phyloP scores from a whole-genome alignment of 1,284 basidiomycete genomes.

The Cerrena zonata region DNA sequence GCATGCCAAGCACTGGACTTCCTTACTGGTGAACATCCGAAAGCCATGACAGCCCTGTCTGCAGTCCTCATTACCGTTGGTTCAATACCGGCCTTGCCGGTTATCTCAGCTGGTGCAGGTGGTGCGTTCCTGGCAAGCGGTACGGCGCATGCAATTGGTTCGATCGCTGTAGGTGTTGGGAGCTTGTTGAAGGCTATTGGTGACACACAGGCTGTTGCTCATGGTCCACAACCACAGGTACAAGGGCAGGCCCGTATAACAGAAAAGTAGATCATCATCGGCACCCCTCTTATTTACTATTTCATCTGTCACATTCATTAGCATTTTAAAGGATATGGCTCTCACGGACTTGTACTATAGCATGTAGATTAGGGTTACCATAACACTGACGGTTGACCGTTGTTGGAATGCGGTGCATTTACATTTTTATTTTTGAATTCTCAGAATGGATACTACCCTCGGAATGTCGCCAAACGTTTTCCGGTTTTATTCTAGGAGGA shows the following conservation, averaged over 20 bases:
- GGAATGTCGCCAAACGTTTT: too few species aligned
- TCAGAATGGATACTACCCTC: too few species aligned
- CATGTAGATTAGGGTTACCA: too few species aligned
- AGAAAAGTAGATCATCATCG: neutral
- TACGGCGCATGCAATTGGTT: constrained; percentile 68
- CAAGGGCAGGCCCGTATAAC: neutral
- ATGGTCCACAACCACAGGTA: neutral
- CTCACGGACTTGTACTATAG: too few species aligned
- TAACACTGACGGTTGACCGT: too few species aligned
- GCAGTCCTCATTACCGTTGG: constrained; percentile 73
- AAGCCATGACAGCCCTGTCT: constrained; percentile 66
- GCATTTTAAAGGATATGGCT: too few species aligned
- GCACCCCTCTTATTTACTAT: too few species aligned
- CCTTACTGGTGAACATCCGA: constrained; percentile 67
- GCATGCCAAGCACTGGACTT: constrained; percentile 69
- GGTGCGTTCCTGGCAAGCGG: constrained; percentile 65
- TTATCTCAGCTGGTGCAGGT: constrained; percentile 57
- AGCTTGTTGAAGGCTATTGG: constrained; percentile 28
- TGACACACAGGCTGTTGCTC: neutral
- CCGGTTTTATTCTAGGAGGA: too few species aligned
- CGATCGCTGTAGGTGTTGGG: constrained; percentile 66
- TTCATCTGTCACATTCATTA: too few species aligned
- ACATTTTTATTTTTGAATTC: too few species aligned
- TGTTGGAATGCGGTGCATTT: too few species aligned
- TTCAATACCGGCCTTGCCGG: constrained; percentile 64